Evolutionary conservation across 352 stramenopile genomes (phyloP), one percentile per base, ranked within the genome.

Genomic region (Pythium aphanidermatum): DNA sequence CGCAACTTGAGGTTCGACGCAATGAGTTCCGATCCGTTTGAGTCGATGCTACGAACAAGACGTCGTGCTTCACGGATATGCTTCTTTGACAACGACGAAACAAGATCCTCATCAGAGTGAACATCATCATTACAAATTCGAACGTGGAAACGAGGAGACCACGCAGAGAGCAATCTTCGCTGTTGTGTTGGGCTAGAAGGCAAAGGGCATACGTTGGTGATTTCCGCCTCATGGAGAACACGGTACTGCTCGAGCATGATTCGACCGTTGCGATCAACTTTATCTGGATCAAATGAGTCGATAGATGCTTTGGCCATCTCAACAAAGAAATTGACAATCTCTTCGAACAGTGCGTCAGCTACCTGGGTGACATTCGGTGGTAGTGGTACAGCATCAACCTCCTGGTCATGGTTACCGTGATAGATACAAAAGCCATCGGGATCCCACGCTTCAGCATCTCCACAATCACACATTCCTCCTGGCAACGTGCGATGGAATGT

Each of bases 71-170:
- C 65, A 0, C 60, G 46, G 29, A 93, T 88, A 34, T 70, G 41
- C 46, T 95, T 89, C 36, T 83, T 56, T 5, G 60, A 73, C n/a
- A 98, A 55, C 4, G 93, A 97, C 4, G 68, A 70, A 56, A 98
- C 95, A 11, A 99, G 83, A 51, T 98, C 92, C 38, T 99, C 92
- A 54, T 98, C 97, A 3, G 95, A 98, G 60, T 99, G 96, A 3
- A 99, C 91, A 51, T 99, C 96, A 58, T 99, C 96, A 65, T 99
- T 99, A 70, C 97, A 96, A 31, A 99, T 84, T 7, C 94, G 65
- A 19, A 98, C 71, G 42, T 96, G 84, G 30, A 98, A 83, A 8
- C 66, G 55, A n/a, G 70, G 83, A 26, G 71, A 74, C 46, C 46
- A 54, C 12, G 31, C 10, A 29, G 45, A 23, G 19, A 51, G 37